Evolutionary conservation across 2,329 filamentous ascomycete species (phyloP).

Genomic region (Cladosporium sp.): DNA sequence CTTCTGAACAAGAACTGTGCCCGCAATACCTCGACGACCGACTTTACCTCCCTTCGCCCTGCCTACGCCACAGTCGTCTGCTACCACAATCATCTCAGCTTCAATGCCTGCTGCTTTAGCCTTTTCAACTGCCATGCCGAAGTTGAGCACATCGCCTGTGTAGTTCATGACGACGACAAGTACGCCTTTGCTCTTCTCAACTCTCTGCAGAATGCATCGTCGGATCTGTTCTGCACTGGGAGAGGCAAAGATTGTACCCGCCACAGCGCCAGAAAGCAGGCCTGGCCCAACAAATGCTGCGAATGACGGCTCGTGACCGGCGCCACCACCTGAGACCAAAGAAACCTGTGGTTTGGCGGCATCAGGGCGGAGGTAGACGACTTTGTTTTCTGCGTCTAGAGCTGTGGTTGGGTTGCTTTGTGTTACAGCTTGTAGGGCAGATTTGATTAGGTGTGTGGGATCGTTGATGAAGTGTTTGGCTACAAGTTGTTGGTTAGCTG

Average conservation of each 20-base stretch:
- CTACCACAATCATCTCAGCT: slow-evolving; percentile 87
- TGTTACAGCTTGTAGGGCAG: slow-evolving; percentile 72
- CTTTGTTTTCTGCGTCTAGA: slow-evolving; percentile 75
- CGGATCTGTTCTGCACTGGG: slow-evolving; percentile 80
- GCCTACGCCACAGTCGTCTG: slow-evolving; percentile 88
- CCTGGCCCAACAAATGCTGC: slow-evolving; percentile 79
- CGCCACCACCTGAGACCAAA: slow-evolving; percentile 82
- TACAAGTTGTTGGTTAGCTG: slow-evolving; percentile 5
- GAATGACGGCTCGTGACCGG: slow-evolving; percentile 87
- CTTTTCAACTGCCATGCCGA: slow-evolving; percentile 90
- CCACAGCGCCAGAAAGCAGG: slow-evolving; percentile 74
- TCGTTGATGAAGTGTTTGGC: slow-evolving; percentile 87
- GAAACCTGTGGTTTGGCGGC: slow-evolving; percentile 60
- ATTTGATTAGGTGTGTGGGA: slow-evolving; percentile 70
- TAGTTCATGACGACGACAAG: slow-evolving; percentile 88
- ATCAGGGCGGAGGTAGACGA: slow-evolving; percentile 68
- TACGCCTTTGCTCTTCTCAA: slow-evolving; percentile 69
- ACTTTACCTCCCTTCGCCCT: slow-evolving; percentile 82
- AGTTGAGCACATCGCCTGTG: slow-evolving; percentile 68
- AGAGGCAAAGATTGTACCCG: slow-evolving; percentile 82
- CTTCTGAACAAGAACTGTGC: slow-evolving; percentile 88
- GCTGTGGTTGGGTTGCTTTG: slow-evolving; percentile 79
- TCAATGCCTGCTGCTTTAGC: slow-evolving; percentile 72
- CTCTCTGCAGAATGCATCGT: slow-evolving; percentile 66
- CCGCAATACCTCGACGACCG: slow-evolving; percentile 82